A percentile compares a stretch with the other conserved stretches of the same genome.
phyloP scores from a whole-genome alignment of 371 early-diverging fungal genomes.

The Batrachochytrium dendrobatidis region DNA sequence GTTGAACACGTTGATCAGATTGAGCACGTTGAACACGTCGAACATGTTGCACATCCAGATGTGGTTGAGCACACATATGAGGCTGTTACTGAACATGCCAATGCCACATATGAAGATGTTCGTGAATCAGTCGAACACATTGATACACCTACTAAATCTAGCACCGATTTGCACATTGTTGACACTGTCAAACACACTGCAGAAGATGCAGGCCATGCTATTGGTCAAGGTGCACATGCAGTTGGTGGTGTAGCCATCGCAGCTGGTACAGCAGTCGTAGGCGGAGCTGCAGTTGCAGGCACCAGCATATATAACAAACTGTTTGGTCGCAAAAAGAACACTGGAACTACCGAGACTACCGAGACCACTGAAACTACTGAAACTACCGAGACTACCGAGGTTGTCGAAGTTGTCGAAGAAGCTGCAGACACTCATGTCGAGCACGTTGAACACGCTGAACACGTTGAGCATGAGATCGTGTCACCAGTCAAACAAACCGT shows the following conservation, averaged over 20 bases:
- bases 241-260: no score
- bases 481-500: no score
- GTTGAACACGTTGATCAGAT: no score
- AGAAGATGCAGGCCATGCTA: not conserved
- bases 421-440: not conserved
- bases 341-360: conserved; percentile 2
- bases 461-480: not conserved
- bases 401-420: not conserved
- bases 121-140: no score
- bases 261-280: not conserved
- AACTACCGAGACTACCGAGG: conserved; percentile 2
- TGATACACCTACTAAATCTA: no score
- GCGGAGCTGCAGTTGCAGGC: not conserved
- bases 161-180: not conserved
- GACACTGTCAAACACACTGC: conserved; percentile 1
- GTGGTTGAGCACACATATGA: no score
- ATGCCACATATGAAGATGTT: no score
- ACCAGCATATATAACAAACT: no score
- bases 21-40: no score
- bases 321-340: not conserved
- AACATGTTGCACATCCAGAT: no score
- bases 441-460: not conserved
- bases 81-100: no score
- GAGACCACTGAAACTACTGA: conserved; percentile 2
- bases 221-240: not conserved